Evolutionary conservation across 306 rosid species (phyloP).

Genomic region (Trifolium pratense): DNA sequence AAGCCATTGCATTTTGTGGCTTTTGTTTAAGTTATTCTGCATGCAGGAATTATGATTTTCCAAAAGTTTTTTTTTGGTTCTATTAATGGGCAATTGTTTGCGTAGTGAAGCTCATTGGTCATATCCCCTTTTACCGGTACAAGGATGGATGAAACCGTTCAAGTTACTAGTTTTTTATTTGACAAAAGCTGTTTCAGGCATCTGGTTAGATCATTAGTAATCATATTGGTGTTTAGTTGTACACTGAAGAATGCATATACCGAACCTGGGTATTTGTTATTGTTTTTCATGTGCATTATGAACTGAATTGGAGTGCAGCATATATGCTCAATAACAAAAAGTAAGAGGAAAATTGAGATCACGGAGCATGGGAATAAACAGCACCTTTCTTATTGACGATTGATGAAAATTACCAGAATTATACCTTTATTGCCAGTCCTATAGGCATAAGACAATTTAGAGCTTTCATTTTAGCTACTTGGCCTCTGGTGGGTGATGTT

Average conservation of each 20-base stretch:
- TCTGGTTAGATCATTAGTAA: conserved; percentile 13
- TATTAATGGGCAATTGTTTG: background rate
- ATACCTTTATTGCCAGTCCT: conserved; percentile 31
- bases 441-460: conserved; percentile 9
- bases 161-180: conserved; percentile 6
- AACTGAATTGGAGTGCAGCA: conserved; percentile 7
- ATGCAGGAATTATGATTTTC: too few species aligned
- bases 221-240: conserved; percentile 2
- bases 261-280: background rate
- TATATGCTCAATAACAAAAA: conserved; percentile 9
- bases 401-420: background rate
- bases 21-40: too few species aligned
- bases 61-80: background rate
- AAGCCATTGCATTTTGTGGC: background rate
- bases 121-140: conserved; percentile 24
- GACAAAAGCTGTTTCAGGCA: conserved; percentile 16
- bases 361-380: conserved; percentile 27
- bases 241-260: conserved; percentile 5
- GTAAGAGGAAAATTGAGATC: conserved; percentile 28
- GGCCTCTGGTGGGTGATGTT: conserved; percentile 25
- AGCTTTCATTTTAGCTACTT: conserved; percentile 34
- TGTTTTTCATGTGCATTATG: conserved; percentile 7
- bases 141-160: conserved; percentile 8
- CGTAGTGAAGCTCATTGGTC: background rate
- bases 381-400: conserved; percentile 20